Evolutionary conservation across 176 grass and related monocot species (phyloP).

Genomic region (Raddia distichophylla): DNA sequence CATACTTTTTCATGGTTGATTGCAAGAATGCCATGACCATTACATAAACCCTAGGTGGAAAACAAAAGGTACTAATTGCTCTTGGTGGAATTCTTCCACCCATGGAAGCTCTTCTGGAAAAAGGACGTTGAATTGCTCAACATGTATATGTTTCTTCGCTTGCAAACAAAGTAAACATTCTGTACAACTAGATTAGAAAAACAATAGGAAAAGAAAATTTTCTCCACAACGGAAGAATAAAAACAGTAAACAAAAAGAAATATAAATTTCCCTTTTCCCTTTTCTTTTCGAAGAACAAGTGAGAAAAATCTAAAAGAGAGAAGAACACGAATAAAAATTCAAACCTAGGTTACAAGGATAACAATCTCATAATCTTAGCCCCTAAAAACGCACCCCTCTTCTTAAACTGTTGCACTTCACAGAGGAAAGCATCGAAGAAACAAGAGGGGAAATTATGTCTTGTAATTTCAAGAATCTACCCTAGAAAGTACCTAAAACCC

Average conservation of each 20-base stretch:
- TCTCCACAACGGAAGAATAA: background rate
- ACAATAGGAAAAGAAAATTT: background rate
- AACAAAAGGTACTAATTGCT: background rate
- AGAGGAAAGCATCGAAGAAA: constrained; percentile 28
- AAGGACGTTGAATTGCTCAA: constrained; percentile 19
- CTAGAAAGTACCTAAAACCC: background rate
- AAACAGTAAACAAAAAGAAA: too few species aligned
- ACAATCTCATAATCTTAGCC: background rate
- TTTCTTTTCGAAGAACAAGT: too few species aligned
- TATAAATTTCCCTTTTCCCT: too few species aligned
- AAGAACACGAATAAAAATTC: too few species aligned
- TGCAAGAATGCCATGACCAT: background rate
- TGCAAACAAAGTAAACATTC: background rate
- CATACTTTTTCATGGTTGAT: background rate
- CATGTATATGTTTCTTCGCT: background rate
- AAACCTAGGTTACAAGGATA: background rate
- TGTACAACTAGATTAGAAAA: background rate
- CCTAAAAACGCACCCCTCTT: constrained; percentile 4
- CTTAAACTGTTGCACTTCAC: background rate
- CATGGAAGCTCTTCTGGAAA: background rate
- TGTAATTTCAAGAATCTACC: background rate
- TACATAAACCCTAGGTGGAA: background rate
- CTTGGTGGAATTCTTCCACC: background rate
- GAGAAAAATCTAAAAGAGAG: too few species aligned
- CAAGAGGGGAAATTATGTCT: background rate